phyloP scores from a whole-genome alignment of 331 rosid genomes.

The Phaseolus coccineus region DNA sequence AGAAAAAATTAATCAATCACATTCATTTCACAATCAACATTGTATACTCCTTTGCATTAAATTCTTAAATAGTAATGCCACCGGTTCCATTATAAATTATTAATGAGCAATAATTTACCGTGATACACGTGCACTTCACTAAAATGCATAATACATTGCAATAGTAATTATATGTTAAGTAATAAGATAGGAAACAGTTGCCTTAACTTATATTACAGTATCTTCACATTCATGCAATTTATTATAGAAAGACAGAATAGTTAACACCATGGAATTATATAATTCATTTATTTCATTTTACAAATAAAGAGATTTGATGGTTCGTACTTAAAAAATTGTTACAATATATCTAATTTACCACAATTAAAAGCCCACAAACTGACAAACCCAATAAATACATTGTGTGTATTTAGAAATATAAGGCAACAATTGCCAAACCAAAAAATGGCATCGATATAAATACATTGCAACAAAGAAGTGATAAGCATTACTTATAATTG shows the following conservation, averaged over 20 bases:
- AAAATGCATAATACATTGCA: too few species aligned
- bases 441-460: slow-evolving; percentile 13
- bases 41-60: background rate
- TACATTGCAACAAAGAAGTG: background rate
- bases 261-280: background rate
- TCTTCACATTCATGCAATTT: too few species aligned
- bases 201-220: too few species aligned
- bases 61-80: background rate
- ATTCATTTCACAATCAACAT: slow-evolving; percentile 12
- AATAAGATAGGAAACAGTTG: too few species aligned
- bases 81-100: too few species aligned
- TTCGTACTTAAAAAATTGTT: background rate
- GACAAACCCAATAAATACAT: background rate
- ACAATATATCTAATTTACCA: background rate
- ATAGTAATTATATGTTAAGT: too few species aligned
- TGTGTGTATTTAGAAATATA: slow-evolving; percentile 10
- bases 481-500: slow-evolving; percentile 8
- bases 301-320: background rate
- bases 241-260: too few species aligned
- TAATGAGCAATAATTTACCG: too few species aligned
- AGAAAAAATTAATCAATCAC: background rate
- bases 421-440: slow-evolving; percentile 13
- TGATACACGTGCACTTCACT: too few species aligned
- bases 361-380: background rate
- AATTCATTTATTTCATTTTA: slow-evolving; percentile 19